Evolutionary conservation across 306 rosid species (phyloP), one percentile per base, ranked within the genome.

Genomic region (Boehmeria nivea): DNA sequence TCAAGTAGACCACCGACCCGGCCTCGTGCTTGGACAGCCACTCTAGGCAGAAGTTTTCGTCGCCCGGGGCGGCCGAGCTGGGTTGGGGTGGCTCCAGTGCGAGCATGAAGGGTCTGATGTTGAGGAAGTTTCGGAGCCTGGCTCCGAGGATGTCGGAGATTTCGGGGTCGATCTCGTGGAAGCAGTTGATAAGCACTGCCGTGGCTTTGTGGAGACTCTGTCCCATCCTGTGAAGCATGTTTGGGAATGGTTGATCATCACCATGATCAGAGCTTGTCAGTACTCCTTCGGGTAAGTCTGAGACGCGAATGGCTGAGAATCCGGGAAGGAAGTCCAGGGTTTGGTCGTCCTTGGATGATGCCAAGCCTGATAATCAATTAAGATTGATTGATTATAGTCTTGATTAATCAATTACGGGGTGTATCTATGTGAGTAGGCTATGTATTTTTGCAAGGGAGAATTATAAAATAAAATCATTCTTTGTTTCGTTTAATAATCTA

Each of bases 171-270:
- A 82, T 2, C 25, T 54, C 69, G 36, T 53, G 66, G 33, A 73
- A 90, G 0, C 87, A 90, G 76, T 90, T 90, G 16, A 87, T 60
- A 39, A 71, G 69, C 24, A 90, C 78, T 1, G 82, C 78, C 0
- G 74, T 69, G 36, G 94, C 95, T 12, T 43, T 45, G 1, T 86
- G 81, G n/a, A 90, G 69, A 11, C 6, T 57, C 6, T 11, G 60
- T 34, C 88, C 95, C 94, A 87, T 78, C 55, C 78, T 75, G 59
- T 80, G 45, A 19, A 76, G 11, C 84, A 87, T 44, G 0, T 2
- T n/a, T 28, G 80, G 21, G 15, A 90, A 61, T 13, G 59, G n/a
- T 3, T 9, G 44, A 2, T 16, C 59, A 17, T 14, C 19, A 69
- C n/a, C n/a, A n/a, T n/a, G n/a, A n/a, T n/a, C n/a, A n/a, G n/a